Evolutionary conservation across 371 early-diverging fungal genomes (phyloP).

Genomic region (Cokeromyces recurvatus): DNA sequence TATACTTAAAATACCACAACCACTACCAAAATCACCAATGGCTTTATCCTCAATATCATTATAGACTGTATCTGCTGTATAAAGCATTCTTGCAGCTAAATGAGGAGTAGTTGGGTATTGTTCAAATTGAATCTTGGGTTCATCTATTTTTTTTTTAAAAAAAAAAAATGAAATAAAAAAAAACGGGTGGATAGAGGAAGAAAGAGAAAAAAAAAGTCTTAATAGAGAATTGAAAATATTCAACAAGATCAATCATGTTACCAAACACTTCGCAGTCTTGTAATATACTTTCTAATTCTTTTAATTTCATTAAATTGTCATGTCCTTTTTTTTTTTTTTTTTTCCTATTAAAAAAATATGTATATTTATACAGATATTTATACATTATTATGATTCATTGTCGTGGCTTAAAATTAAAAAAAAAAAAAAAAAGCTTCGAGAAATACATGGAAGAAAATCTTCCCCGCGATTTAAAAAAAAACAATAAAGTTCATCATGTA

Average conservation of each 20-base stretch:
- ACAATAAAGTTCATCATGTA: too few relatives aligned
- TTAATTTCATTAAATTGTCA: conserved; percentile 68
- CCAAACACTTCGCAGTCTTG: conserved; percentile 72
- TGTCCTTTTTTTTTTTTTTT: too few relatives aligned
- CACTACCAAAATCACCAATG: conserved; percentile 80
- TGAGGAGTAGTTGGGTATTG: conserved; percentile 88
- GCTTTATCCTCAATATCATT: conserved; percentile 75
- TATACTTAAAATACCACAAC: conserved; percentile 73
- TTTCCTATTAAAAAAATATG: too few relatives aligned
- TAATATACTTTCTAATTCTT: conserved; percentile 70
- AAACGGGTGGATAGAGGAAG: not conserved
- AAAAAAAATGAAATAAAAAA: not conserved
- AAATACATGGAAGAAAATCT: too few relatives aligned
- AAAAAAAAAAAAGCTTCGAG: conserved; percentile 1
- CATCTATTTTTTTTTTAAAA: conserved; percentile 24
- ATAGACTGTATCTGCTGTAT: conserved; percentile 73
- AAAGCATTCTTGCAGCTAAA: conserved; percentile 77
- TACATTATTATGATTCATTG: too few relatives aligned
- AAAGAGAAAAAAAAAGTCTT: too few relatives aligned
- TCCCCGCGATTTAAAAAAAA: too few relatives aligned
- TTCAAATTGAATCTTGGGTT: conserved; percentile 79
- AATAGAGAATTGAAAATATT: too few relatives aligned
- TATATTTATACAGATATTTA: too few relatives aligned
- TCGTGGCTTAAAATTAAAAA: not conserved
- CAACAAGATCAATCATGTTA: conserved; percentile 8